Base-by-base conservation (phyloP, 306 rosid species). In the Astragalus glycyphyllos region DNA sequence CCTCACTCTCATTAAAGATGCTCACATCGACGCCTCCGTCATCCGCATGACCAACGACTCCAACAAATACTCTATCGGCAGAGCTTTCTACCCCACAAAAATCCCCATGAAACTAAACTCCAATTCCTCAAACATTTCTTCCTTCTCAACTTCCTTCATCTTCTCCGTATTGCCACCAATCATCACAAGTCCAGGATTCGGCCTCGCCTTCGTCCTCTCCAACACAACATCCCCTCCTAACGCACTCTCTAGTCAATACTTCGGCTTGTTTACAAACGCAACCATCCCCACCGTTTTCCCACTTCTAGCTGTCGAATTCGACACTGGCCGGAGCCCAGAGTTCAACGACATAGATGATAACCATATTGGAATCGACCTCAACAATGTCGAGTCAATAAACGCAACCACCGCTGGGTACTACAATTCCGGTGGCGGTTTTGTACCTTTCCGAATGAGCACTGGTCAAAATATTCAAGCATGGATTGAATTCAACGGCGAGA, bases 131-230 rank as follows among this genome's bases (percentile, higher is more conserved):
- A 16, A 66, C 17, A 40, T 84, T 6, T 32, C 83, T n/a, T 92
- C 97, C 0, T 93, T 93, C 71, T 90, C 97, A 13, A 90, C 97
- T 49, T 84, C 97, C 5, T 92, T 92, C 14, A 87, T 89, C 51
- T 92, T 92, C 80, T 92, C 97, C 5, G 40, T 87, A 14, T 75
- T 89, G 35, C 94, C 93, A 3, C 58, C 82, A n/a, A 86, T 86
- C 57, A 34, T 83, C 3, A 63, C 91, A 0, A 87, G 96, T 53
- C 96, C 97, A 0, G 96, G 96, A 3, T 89, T 89, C 61, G 97
- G 96, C n/a, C 82, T 92, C 60, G 84, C 92, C 82, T 92, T 92
- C 65, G 72, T 86, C 6, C 89, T 92, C 32, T 77, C 89, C 47
- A 79, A 86, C 75, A 66, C 78, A 31, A 87, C 88, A 11, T 76